phyloP scores from a whole-genome alignment of 768 basidiomycete genomes.

The Lactifluus echinatus region DNA sequence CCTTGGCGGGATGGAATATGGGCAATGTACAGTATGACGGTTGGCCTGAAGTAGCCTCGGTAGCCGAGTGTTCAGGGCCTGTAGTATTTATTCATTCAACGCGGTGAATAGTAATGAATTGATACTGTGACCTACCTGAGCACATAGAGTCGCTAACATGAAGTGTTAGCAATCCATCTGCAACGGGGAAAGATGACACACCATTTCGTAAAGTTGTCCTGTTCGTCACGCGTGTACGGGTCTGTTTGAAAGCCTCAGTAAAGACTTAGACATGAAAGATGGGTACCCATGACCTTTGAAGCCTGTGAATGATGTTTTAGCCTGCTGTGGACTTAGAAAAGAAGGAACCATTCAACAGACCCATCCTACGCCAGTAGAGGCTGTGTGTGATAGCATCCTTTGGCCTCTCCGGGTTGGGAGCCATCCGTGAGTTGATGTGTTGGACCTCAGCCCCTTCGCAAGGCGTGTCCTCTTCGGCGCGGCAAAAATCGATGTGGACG shows the following conservation, averaged over 20 bases:
- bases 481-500: constrained; percentile 45
- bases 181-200: constrained; percentile 21
- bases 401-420: constrained; percentile 36
- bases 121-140: constrained; percentile 28
- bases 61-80: constrained; percentile 44
- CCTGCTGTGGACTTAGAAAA: background rate
- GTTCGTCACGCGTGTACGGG: constrained; percentile 51
- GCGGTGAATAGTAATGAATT: background rate
- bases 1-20: constrained; percentile 38
- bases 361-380: constrained; percentile 49
- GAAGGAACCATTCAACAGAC: constrained; percentile 27
- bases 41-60: constrained; percentile 27
- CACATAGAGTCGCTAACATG: constrained; percentile 42
- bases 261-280: background rate
- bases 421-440: constrained; percentile 36
- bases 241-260: constrained; percentile 28
- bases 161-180: constrained; percentile 1
- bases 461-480: constrained; percentile 27
- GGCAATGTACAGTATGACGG: constrained; percentile 50
- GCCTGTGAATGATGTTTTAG: constrained; percentile 26
- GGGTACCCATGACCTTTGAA: constrained; percentile 37
- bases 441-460: constrained; percentile 39
- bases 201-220: constrained; percentile 46
- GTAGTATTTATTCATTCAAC: background rate
- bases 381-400: constrained; percentile 50